phyloP scores from a whole-genome alignment of 2,329 filamentous ascomycete genomes.

The Colletotrichum falcatum region DNA sequence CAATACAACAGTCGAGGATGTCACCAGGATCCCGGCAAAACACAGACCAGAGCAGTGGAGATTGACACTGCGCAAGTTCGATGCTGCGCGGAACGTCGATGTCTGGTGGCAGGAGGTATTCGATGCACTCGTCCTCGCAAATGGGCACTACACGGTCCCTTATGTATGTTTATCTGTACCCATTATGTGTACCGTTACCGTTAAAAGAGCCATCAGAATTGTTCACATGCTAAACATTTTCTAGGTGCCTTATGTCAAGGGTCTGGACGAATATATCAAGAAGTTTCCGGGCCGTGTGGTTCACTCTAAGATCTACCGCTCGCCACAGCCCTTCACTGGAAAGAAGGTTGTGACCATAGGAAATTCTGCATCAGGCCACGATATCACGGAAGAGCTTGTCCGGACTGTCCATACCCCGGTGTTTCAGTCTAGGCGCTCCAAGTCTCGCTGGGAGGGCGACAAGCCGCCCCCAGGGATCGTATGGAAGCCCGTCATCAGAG shows the following conservation, averaged over 20 bases:
- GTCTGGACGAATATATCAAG: conserved; percentile 54
- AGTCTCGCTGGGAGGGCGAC: conserved; percentile 63
- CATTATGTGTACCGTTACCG: not conserved
- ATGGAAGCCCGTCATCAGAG: conserved; percentile 65
- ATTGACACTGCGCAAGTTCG: conserved; percentile 60
- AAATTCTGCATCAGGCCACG: conserved; percentile 59
- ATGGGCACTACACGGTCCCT: conserved; percentile 59
- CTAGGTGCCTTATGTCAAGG: conserved; percentile 60
- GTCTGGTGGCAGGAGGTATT: conserved; percentile 67
- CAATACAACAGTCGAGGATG: conserved; percentile 64
- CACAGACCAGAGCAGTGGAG: conserved; percentile 54
- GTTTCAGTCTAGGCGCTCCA: conserved; percentile 63
- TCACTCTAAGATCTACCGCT: conserved; percentile 61
- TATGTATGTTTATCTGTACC: conserved; percentile 51
- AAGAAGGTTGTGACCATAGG: conserved; percentile 56
- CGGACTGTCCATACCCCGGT: conserved; percentile 56
- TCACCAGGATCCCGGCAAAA: conserved; percentile 49
- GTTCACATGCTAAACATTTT: not conserved
- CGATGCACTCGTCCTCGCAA: conserved; percentile 57
- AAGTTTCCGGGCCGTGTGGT: conserved; percentile 55
- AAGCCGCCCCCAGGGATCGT: conserved; percentile 59
- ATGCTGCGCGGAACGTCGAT: conserved; percentile 57
- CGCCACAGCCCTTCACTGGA: conserved; percentile 48
- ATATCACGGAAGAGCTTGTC: conserved; percentile 54
- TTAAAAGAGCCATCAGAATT: not conserved